A percentile compares a stretch with the other conserved stretches of the same genome.
phyloP scores from a whole-genome alignment of 768 basidiomycete species.

The Lactarius psammicola region DNA sequence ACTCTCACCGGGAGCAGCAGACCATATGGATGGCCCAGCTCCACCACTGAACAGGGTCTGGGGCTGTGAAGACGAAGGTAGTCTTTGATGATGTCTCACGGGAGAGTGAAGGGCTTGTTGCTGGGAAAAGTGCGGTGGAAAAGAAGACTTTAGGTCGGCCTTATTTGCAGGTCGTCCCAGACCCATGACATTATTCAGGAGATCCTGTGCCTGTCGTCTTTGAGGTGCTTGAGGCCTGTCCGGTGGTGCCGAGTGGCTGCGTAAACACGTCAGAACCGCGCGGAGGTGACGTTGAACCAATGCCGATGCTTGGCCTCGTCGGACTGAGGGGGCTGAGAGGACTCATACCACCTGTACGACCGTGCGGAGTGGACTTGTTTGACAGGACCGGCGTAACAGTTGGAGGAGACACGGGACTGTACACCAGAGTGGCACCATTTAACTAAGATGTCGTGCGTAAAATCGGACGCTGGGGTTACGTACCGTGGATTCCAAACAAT shows the following conservation, averaged over 20 bases:
- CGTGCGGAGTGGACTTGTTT: slow-evolving; percentile 16
- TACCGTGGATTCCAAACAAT: slow-evolving; percentile 76
- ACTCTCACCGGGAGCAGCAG: slow-evolving; percentile 51
- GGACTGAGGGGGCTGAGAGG: slow-evolving; percentile 24
- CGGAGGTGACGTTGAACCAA: slow-evolving; percentile 36
- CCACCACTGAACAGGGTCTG: slow-evolving; percentile 49
- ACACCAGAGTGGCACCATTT: neutral
- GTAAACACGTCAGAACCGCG: slow-evolving; percentile 30
- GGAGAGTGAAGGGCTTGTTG: slow-evolving; percentile 20
- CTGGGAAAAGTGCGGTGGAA: slow-evolving; percentile 18
- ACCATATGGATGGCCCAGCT: slow-evolving; percentile 62
- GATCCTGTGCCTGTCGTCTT: slow-evolving; percentile 65
- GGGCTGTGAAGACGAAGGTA: slow-evolving; percentile 40
- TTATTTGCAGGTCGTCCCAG: slow-evolving; percentile 33
- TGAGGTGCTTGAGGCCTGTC: slow-evolving; percentile 26
- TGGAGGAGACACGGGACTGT: slow-evolving; percentile 20
- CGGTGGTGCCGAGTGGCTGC: slow-evolving; percentile 22
- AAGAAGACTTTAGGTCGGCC: slow-evolving; percentile 21
- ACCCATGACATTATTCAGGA: slow-evolving; percentile 55
- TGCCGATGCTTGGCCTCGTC: slow-evolving; percentile 9
- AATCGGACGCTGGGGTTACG: slow-evolving; percentile 18
- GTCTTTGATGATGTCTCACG: slow-evolving; percentile 25
- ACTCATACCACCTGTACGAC: slow-evolving; percentile 15
- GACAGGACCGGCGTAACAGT: slow-evolving; percentile 17
- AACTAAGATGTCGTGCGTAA: neutral